Conservation (phyloP, 345 rosid genomes). For the Salix arbutifolia region DNA sequence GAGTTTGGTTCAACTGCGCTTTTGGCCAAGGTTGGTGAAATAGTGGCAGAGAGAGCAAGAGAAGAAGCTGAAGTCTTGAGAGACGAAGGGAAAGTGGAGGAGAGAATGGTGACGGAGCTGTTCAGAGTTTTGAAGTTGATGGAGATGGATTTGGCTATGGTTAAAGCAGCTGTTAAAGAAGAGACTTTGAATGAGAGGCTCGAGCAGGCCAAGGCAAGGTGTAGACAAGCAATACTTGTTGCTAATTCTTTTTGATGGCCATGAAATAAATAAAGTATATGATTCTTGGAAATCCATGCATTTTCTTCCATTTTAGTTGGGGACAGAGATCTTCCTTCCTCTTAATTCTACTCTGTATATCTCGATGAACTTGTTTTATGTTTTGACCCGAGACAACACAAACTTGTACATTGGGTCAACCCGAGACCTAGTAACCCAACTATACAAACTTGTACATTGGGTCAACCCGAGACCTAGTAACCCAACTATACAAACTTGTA, state of each 20-base stretch:
- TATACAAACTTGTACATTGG: too few species aligned
- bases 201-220: constrained; percentile 76
- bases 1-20: constrained; percentile 75
- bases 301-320: too few species aligned
- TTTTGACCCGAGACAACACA: too few species aligned
- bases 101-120: constrained; percentile 78
- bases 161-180: constrained; percentile 76
- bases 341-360: too few species aligned
- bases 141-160: constrained; percentile 99
- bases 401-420: too few species aligned
- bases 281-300: too few species aligned
- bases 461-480: too few species aligned
- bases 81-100: constrained; percentile 81
- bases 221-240: constrained; percentile 86
- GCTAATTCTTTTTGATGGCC: constrained; percentile 62
- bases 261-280: background rate
- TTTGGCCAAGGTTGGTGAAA: constrained; percentile 73
- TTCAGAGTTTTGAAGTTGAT: constrained; percentile 81
- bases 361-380: too few species aligned
- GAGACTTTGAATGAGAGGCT: constrained; percentile 69
- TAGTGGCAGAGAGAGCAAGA: constrained; percentile 78
- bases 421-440: too few species aligned
- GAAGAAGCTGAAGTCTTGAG: constrained; percentile 84
- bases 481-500: too few species aligned
- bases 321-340: too few species aligned